Evolutionary conservation across 2,329 filamentous ascomycete genomes (phyloP).

Genomic region (Talaromyces sp.): DNA sequence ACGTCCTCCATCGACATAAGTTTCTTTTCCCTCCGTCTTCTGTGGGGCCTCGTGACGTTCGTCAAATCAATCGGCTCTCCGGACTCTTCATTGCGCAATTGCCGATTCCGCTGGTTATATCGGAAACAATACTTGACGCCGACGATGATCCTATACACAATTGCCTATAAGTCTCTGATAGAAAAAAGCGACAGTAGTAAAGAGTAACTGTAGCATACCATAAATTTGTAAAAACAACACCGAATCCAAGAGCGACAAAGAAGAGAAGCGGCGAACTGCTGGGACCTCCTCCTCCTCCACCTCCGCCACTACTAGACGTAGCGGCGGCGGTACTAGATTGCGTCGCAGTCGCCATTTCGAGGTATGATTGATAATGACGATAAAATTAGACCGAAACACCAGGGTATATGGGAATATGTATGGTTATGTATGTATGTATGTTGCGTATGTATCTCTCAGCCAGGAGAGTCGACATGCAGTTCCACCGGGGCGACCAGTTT

Average conservation of each 20-base stretch:
- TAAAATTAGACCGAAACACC: background rate
- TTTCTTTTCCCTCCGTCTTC: conserved; percentile 91
- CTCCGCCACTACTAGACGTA: conserved; percentile 15
- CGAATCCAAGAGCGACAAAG: conserved; percentile 93
- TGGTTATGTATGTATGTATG: background rate
- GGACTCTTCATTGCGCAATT: conserved; percentile 67
- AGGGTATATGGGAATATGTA: background rate
- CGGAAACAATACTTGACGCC: conserved; percentile 99
- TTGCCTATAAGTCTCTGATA: conserved; percentile 7
- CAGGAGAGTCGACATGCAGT: background rate
- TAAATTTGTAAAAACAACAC: conserved; percentile 96
- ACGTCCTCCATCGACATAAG: conserved; percentile 99
- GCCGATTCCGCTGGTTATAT: conserved; percentile 90
- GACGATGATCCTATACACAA: conserved; percentile 82
- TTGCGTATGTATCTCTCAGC: background rate
- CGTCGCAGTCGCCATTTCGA: conserved; percentile 23
- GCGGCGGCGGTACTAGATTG: conserved; percentile 18
- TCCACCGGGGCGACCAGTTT: background rate
- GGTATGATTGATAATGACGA: background rate
- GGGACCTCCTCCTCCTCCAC: conserved; percentile 34
- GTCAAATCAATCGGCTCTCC: conserved; percentile 85
- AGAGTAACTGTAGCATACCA: conserved; percentile 60
- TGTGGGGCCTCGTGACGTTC: conserved; percentile 76
- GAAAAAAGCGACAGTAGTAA: background rate
- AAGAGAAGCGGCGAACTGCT: conserved; percentile 75